Percentiles rank a stretch among this genome's conserved stretches.
Conservation (phyloP, 1,139 yeast species). For the Dujonia santamariae region DNA sequence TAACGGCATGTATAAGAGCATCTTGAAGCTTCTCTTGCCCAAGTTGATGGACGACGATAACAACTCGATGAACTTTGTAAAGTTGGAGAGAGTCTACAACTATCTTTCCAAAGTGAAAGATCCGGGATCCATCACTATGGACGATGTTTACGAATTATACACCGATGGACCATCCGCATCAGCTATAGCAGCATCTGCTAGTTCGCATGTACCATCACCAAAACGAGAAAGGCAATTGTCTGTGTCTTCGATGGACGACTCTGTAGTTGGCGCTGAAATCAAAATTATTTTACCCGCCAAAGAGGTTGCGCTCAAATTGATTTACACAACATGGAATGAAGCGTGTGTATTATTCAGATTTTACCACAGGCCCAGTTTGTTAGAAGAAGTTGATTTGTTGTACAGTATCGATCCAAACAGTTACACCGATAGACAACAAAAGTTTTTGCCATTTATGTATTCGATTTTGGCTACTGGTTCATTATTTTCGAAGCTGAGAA, state of each 20-base stretch:
- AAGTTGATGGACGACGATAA: constrained; percentile 37
- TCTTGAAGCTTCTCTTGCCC: constrained; percentile 47
- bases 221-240: constrained; percentile 15
- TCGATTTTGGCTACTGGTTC: constrained; percentile 60
- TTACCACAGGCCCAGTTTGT: constrained; percentile 81
- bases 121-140: constrained; percentile 12
- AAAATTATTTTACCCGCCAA: constrained; percentile 74
- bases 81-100: constrained; percentile 24
- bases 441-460: constrained; percentile 75
- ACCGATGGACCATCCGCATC: constrained; percentile 18
- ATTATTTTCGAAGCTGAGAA: constrained; percentile 52
- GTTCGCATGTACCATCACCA: constrained; percentile 9
- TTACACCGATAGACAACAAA: constrained; percentile 71
- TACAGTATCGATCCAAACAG: constrained; percentile 64
- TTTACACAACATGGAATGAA: constrained; percentile 78
- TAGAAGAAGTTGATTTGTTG: constrained; percentile 45
- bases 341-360: constrained; percentile 84
- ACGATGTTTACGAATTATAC: constrained; percentile 25
- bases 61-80: constrained; percentile 24
- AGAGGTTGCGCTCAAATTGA: constrained; percentile 65
- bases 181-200: constrained; percentile 2
- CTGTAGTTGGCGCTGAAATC: constrained; percentile 39
- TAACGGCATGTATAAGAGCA: constrained; percentile 20
- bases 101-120: constrained; percentile 18
- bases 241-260: constrained; percentile 20